Evolutionary conservation across 1,284 basidiomycete genomes (phyloP).

Genomic region (Apiotrichum brassicae): DNA sequence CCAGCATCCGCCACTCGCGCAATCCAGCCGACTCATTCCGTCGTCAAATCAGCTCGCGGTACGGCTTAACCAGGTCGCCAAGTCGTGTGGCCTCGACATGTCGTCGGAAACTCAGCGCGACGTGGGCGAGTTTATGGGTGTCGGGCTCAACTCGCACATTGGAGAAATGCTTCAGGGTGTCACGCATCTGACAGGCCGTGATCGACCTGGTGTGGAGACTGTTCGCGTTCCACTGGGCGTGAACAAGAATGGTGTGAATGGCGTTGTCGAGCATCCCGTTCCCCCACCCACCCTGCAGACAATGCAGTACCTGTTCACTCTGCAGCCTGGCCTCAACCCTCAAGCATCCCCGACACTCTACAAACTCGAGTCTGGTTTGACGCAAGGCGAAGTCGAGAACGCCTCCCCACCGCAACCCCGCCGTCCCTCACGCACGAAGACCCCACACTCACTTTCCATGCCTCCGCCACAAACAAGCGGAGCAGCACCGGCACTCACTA

Average conservation of each 20-base stretch:
- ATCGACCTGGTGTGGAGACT: constrained; percentile 31
- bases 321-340: constrained; percentile 36
- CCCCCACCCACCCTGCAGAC: constrained; percentile 27
- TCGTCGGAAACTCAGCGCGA: constrained; percentile 23
- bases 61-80: constrained; percentile 30
- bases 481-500: not conserved
- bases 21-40: constrained; percentile 24
- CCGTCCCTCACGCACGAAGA: not conserved
- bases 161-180: constrained; percentile 32
- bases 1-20: constrained; percentile 22
- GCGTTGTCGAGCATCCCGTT: constrained; percentile 1
- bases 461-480: not conserved
- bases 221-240: constrained; percentile 26
- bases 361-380: constrained; percentile 30
- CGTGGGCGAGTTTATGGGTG: constrained; percentile 43
- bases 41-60: constrained; percentile 32
- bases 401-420: not conserved
- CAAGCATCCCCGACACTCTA: constrained; percentile 38
- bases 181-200: constrained; percentile 31
- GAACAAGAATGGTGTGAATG: constrained; percentile 1
- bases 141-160: constrained; percentile 39
- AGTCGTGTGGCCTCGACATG: constrained; percentile 27
- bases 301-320: constrained; percentile 33
- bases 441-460: not conserved
- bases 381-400: constrained; percentile 25